Base-by-base conservation (phyloP, 345 rosid genomes). In the Citrus inodora region DNA sequence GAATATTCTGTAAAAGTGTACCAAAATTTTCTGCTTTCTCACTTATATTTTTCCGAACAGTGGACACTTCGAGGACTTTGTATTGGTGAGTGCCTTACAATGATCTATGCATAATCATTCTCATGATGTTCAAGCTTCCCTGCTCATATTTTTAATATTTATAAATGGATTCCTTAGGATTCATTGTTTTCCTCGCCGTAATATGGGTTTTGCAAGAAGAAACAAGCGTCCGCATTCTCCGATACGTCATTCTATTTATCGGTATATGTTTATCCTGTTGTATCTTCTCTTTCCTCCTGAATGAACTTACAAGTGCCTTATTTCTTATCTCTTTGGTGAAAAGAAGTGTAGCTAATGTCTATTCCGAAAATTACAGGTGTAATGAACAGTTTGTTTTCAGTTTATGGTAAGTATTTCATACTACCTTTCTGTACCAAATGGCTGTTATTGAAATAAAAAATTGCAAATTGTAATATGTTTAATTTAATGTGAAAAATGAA, bases 31-130 rank as follows among this genome's bases (percentile, higher is more conserved):
- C 10, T 33, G 5, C 16, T 82, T 62, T 80, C 37, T 71, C 38
- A 53, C 74, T 7, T 63, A 4, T 35, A 61, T 67, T 59, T 46
- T 33, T 75, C 79, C 58, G 69, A 78, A 85, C 90, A 96, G 99
- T 96, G 98, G 99, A 96, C 98, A 19, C 97, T 94, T 81, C 89
- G 98, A 77, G 91, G 97, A 75, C 97, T 96, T 77, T 94, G 93
- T 82, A 90, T 96, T 74, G 98, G 99, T 95, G 70, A 82, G 93
- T 72, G 64, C 27, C 66, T 75, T 61, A 13, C 17, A 4, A 1
- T 72, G 37, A 51, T 74, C 78, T 35, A 27, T 70, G 42, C 17
- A 61, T 66, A 42, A 66, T 67, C 17, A 30, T 65, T 79, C 60
- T 21, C 67, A 61, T 42, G 38, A 25, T 60, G 56, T 22, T 68